phyloP scores from a whole-genome alignment of 2,329 filamentous ascomycete species.

The Pestalotiopsis sp. region DNA sequence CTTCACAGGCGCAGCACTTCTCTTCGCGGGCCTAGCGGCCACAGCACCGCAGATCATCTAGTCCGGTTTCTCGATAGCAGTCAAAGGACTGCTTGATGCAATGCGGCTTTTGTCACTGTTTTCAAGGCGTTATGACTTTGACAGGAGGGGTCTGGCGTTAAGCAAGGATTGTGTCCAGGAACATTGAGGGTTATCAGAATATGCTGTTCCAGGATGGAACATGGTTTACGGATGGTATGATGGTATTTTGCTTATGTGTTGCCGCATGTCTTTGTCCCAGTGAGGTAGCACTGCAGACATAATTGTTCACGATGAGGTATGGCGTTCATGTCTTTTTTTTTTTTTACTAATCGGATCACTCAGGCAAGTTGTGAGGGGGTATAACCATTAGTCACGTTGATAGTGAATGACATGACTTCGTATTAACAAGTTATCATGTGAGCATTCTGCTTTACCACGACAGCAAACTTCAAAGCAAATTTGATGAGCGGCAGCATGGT shows the following conservation, averaged over 20 bases:
- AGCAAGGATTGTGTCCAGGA: neutral
- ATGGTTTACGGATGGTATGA: neutral
- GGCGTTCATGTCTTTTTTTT: too few species aligned
- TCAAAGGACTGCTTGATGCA: neutral
- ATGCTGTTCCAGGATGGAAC: neutral
- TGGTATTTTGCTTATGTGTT: neutral
- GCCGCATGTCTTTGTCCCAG: neutral
- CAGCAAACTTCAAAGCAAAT: too few species aligned
- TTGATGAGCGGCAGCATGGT: too few species aligned
- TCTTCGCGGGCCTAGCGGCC: conserved; percentile 18
- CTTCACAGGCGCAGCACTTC: conserved; percentile 30
- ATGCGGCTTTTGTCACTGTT: neutral
- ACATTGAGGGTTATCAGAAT: neutral
- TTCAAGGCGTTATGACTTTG: neutral
- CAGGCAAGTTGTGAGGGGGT: too few species aligned
- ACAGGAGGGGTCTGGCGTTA: neutral
- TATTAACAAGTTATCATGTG: too few species aligned
- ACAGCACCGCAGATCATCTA: conserved; percentile 15
- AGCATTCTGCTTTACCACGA: too few species aligned
- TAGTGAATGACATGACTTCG: too few species aligned
- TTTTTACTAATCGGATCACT: too few species aligned
- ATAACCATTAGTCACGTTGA: too few species aligned
- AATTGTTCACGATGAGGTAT: too few species aligned
- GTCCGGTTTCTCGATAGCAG: neutral
- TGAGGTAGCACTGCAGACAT: too few species aligned